These are phyloP conservation scores for Daedaleopsis sinensis DNA, from an alignment of 768 basidiomycete genomes.

Conservation along the genomic window DNA sequence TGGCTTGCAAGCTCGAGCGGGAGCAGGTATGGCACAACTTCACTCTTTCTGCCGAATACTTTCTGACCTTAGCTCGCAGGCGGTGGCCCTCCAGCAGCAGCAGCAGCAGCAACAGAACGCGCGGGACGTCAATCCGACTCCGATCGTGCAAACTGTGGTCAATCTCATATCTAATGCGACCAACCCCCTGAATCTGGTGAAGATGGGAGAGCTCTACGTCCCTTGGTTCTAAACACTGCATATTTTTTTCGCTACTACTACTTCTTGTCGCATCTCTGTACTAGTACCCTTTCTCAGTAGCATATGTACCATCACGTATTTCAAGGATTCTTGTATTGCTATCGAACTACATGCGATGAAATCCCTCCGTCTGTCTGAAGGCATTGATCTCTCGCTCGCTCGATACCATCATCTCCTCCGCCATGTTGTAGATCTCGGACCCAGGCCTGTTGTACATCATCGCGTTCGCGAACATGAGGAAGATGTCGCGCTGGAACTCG, in stretches of 20 bases:
- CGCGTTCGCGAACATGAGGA: conserved; percentile 95
- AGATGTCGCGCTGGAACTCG: conserved; percentile 89
- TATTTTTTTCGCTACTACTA: background rate
- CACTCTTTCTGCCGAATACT: no score
- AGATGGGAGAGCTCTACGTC: conserved; percentile 83
- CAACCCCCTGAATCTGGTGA: conserved; percentile 81
- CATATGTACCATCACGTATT: conserved; percentile 16
- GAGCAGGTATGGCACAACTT: conserved; percentile 58
- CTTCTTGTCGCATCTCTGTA: conserved; percentile 8
- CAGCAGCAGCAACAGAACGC: conserved; percentile 23
- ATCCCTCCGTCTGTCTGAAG: conserved; percentile 80
- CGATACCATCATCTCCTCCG: conserved; percentile 86
- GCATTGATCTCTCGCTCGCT: conserved; percentile 67
- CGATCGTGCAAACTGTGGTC: conserved; percentile 80
- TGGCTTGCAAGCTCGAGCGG: conserved; percentile 87
- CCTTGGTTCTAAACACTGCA: conserved; percentile 72
- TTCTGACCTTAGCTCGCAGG: background rate
- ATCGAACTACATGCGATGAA: conserved; percentile 26
- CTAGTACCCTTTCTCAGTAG: conserved; percentile 3
- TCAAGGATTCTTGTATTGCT: conserved; percentile 7
- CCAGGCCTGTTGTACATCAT: conserved; percentile 95
- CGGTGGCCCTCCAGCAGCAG: background rate
- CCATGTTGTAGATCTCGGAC: conserved; percentile 87
- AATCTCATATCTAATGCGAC: conserved; percentile 86
- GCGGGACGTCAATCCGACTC: conserved; percentile 44